phyloP scores from a whole-genome alignment of 164 flowering plant species.

The Chimonanthus praecox region DNA sequence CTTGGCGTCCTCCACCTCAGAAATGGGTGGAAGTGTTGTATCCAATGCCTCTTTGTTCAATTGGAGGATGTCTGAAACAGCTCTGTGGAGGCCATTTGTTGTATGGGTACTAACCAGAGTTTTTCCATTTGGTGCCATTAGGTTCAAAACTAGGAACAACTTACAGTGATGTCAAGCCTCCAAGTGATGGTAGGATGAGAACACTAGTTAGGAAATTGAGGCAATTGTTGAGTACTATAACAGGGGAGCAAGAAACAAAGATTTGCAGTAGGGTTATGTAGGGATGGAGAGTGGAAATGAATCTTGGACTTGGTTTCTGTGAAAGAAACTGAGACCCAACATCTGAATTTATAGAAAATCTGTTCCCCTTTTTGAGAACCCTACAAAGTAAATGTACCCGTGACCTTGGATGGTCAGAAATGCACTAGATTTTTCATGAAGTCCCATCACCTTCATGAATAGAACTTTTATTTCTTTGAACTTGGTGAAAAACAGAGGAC shows the following conservation, averaged over 20 bases:
- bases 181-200: not conserved
- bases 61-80: constrained; percentile 58
- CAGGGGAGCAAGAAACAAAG: not conserved
- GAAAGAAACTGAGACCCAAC: not conserved
- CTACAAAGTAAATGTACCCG: not conserved
- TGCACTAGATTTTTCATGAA: constrained; percentile 13
- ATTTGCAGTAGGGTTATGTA: not conserved
- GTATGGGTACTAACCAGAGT: constrained; percentile 28
- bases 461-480: not conserved
- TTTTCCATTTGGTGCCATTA: constrained; percentile 73
- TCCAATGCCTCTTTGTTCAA: constrained; percentile 37
- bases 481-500: not conserved
- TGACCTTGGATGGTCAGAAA: constrained; percentile 10
- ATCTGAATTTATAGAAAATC: constrained; percentile 6
- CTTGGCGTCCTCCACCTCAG: constrained; percentile 60
- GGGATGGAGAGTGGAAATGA: not conserved
- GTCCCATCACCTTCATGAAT: not conserved
- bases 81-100: constrained; percentile 47
- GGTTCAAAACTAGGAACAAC: not conserved
- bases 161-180: not conserved
- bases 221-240: not conserved
- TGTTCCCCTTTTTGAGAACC: not conserved
- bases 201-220: not conserved
- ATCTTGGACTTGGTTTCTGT: not conserved
- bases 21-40: constrained; percentile 45